Evolutionary conservation across 306 rosid genomes (phyloP), one percentile per base, ranked within the genome.

Genomic region (Lathyrus aphaca): DNA sequence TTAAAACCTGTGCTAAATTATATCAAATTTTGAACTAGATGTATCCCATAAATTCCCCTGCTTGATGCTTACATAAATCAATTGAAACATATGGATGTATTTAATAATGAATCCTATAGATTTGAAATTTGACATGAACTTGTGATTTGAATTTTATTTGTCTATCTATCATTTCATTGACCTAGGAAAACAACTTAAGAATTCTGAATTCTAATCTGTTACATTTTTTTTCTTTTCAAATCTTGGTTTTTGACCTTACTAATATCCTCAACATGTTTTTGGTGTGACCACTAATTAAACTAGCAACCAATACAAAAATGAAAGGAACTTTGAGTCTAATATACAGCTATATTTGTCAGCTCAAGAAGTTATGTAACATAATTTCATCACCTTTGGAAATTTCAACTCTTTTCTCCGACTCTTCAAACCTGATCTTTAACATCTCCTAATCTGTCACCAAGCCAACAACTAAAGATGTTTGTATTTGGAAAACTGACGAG

Each of bases 381-480:
- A 44, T 23, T 37, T 38, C 64, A 60, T 38, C 56, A 29, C 6
- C 25, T 62, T 39, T 62, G 50, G 1, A 37, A 56, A 56, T 56
- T 17, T 62, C 13, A 12, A 38, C 16, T 49, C 48, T 56, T 25
- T 64, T 73, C 81, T 81, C 77, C 74, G 77, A 8, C 68, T 70
- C 81, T 81, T 82, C 77, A 79, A 8, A 64, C 74, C 23, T 78
- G 74, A 65, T 84, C 86, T 69, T 79, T 86, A 39, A 30, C 32
- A 42, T 84, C 51, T 32, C 71, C 83, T 79, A 77, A 40, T 79
- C 91, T 86, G 86, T 12, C 27, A 50, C 27, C 56, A 50, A 49
- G 55, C 55, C 55, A 17, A 49, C 13, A 49, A 8, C 55, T 1
- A 49, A 3, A 8, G 55, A 49, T 27, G 25, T 15, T 10, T 35